Conservation (phyloP, 2,329 filamentous ascomycete genomes). For the Diaporthe citriasiana region DNA sequence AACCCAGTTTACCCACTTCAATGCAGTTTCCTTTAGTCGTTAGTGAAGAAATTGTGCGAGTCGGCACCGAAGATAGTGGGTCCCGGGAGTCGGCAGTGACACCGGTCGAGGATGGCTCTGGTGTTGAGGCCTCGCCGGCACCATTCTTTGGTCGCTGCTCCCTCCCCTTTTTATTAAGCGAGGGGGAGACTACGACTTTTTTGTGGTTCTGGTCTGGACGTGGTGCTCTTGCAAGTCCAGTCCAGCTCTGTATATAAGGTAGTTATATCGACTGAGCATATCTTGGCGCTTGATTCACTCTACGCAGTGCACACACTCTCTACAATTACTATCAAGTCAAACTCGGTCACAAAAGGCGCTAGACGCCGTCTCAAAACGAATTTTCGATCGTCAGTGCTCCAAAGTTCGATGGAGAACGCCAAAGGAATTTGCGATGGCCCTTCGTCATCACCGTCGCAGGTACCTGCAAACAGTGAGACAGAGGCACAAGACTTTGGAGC, state of each 20-base stretch:
- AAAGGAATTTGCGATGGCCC: neutral
- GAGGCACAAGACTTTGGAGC: neutral
- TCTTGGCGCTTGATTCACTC: neutral
- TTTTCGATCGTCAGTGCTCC: neutral
- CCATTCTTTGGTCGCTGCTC: neutral
- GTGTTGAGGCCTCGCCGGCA: conserved; percentile 1
- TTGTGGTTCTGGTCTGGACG: neutral
- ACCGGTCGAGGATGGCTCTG: neutral
- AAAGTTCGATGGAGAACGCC: neutral
- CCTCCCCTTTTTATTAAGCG: neutral
- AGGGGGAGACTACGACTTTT: neutral
- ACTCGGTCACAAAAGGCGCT: neutral
- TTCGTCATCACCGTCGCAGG: neutral
- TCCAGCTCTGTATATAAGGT: neutral
- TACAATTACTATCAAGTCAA: neutral
- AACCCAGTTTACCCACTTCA: conserved; percentile 7
- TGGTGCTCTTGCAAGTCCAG: neutral
- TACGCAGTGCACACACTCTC: neutral
- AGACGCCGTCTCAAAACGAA: neutral
- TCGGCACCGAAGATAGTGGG: conserved; percentile 27
- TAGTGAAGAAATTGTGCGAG: conserved; percentile 11
- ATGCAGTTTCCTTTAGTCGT: conserved; percentile 4
- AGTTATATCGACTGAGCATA: neutral
- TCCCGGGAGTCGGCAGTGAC: conserved; percentile 15
- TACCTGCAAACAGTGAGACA: neutral